Evolutionary conservation across 257 asterid species (phyloP), one percentile per base, ranked within the genome.

Genomic region (Echites panduratus): DNA sequence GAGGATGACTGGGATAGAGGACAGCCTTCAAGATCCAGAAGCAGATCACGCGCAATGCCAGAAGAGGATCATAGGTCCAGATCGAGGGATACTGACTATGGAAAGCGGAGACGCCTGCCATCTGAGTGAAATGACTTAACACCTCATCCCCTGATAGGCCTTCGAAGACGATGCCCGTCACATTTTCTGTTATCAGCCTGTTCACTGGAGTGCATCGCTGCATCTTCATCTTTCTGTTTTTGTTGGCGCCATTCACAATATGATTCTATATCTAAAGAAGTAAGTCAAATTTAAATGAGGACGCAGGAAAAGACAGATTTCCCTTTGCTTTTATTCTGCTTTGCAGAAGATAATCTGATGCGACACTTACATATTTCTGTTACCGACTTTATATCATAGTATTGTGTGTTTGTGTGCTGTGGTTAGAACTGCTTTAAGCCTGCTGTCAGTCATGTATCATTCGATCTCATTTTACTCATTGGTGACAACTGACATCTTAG

Each of bases 201-300:
- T 35, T 70, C 72, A 69, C 81, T 74, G 71, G 75, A 78, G 70
- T 66, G 58, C 71, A 16, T 70, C 74, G 78, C 77, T 81, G 82
- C 78, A 71, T 80, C 65, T 48, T 59, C 66, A 32, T 77, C 71
- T 75, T 77, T 78, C 84, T 82, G 78, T 76, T 77, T 73, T 38
- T 78, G 78, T 71, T 79, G 75, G 80, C 64, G 59, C 79, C 79
- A 62, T 58, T 73, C 7, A 66, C 82, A 48, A 69, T 73, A 82
- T 81, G 73, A 76, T 72, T 80, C 77, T 71, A 80, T 66, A 81
- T 70, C 79, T 75, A 74, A 85, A 76, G 81, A 89, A 87, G 96
- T 89, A 89, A 89, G 96, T 89, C 62, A 71, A 68, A 70, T 79
- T 83, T 81, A 79, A 67, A 71, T 76, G 75, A 62, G 82, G 82